phyloP scores from a whole-genome alignment of 257 asterid species.

The Solanum raphanifolium region DNA sequence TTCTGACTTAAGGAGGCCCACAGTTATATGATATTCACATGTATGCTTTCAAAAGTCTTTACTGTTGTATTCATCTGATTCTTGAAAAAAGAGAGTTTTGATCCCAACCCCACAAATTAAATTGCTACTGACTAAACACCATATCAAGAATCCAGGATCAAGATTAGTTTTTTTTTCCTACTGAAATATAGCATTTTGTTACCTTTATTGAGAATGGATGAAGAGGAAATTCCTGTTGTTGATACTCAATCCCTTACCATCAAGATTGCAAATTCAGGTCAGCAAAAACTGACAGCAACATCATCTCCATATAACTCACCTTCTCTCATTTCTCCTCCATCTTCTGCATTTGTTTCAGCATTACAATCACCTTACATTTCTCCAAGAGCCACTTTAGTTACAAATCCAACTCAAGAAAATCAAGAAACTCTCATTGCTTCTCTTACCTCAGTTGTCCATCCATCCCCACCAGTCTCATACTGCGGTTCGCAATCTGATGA shows the following conservation, averaged over 20 bases:
- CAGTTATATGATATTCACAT: constrained; percentile 45
- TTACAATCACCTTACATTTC: constrained; percentile 84
- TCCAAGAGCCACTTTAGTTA: constrained; percentile 45
- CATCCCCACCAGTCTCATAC: constrained; percentile 61
- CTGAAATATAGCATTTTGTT: constrained; percentile 12
- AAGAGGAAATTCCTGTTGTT: constrained; percentile 12
- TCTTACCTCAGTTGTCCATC: constrained; percentile 31
- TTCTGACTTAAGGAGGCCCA: constrained; percentile 63
- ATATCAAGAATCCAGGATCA: constrained; percentile 22
- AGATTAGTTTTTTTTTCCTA: constrained; percentile 6
- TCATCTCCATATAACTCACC: constrained; percentile 70
- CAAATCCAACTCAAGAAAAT: constrained; percentile 12
- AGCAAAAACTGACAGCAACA: constrained; percentile 21
- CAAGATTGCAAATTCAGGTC: constrained; percentile 30
- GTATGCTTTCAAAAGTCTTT: constrained; percentile 23
- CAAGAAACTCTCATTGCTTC: neutral
- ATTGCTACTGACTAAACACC: constrained; percentile 16
- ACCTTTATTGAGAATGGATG: constrained; percentile 33
- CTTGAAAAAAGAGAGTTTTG: constrained; percentile 15
- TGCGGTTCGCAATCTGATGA: constrained; percentile 76
- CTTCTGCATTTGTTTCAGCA: constrained; percentile 90
- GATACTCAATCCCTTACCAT: constrained; percentile 49
- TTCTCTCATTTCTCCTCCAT: constrained; percentile 60
- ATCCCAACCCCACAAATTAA: constrained; percentile 20
- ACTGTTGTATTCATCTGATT: constrained; percentile 59